Base-by-base conservation (phyloP, 257 asterid genomes). In the Penstemon barbatus region DNA sequence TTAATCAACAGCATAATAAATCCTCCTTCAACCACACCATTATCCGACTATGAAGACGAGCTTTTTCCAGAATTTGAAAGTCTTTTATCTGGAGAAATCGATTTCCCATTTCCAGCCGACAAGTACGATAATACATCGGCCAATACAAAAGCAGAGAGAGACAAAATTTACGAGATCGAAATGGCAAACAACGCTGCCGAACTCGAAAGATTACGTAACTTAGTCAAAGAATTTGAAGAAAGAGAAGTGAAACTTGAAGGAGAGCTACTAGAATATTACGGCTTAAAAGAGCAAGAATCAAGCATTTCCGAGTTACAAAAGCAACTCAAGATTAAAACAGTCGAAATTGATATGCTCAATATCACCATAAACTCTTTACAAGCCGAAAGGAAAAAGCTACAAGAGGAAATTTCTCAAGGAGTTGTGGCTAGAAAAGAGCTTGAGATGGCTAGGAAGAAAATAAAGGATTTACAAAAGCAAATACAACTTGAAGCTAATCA, bases 181-280 rank as follows among this genome's bases (percentile, higher is more conserved):
- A 84, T 89, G 94, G 96, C 87, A 8, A 75, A 75, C 48, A 87
- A 87, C 63, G 94, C 86, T 5, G 77, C 48, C 4, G 99, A 93
- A 66, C 87, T 93, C 50, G 97, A 89, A 75, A 78, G 84, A 44
- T 50, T 94, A 51, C 86, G 91, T 25, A 72, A 72, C 67, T 80
- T 91, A 53, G 99, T 91, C n/a, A 76, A 77, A 62, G 99, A 91
- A 70, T 62, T 94, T 73, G 96, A 89, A 77, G 97, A 94, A 72
- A 82, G 99, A 74, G 97, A 90, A 58, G 96, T 87, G 75, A 91
- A 87, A 80, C 97, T 94, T 13, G 96, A 94, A 79, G 96, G 94
- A 0, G 99, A 94, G 83, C 87, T 94, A 62, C 85, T 94, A 2
- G 96, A 91, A 65, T 94, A 91, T 65, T 87, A 91, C 40, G 97